Evolutionary conservation across 441 rosid genomes (phyloP).

Genomic region (Erodium trifolium): DNA sequence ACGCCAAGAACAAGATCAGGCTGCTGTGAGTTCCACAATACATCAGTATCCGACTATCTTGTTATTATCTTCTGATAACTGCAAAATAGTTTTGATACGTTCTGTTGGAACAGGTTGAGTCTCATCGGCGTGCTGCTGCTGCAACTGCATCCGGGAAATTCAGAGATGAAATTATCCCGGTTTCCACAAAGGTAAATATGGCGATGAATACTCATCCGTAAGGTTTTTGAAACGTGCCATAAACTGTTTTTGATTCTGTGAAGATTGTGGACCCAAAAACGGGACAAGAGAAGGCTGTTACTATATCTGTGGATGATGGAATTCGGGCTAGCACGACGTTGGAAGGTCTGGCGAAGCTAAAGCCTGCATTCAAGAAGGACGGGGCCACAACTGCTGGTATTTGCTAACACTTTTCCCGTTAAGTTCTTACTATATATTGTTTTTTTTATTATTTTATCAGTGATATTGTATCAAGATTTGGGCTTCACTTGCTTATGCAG

Average conservation of each 20-base stretch:
- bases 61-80: background rate
- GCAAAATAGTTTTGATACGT: background rate
- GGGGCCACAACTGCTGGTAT: conserved; percentile 95
- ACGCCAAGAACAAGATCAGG: conserved; percentile 91
- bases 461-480: too few species aligned
- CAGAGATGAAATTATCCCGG: conserved; percentile 84
- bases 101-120: conserved; percentile 57
- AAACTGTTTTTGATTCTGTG: conserved; percentile 15
- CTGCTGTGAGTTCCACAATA: conserved; percentile 58
- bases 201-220: background rate
- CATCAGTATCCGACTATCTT: background rate
- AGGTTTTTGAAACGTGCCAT: background rate
- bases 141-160: conserved; percentile 84
- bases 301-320: conserved; percentile 84
- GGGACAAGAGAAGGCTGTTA: conserved; percentile 62
- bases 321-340: conserved; percentile 65
- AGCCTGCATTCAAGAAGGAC: conserved; percentile 80
- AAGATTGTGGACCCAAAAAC: conserved; percentile 93
- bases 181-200: conserved; percentile 64
- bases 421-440: background rate
- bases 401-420: background rate
- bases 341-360: conserved; percentile 61
- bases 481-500: too few species aligned
- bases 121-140: conserved; percentile 95
- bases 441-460: too few species aligned